Evolutionary conservation across 176 grass and related monocot genomes (phyloP), one percentile per base, ranked within the genome.

Genomic region (Luzula sylvatica): DNA sequence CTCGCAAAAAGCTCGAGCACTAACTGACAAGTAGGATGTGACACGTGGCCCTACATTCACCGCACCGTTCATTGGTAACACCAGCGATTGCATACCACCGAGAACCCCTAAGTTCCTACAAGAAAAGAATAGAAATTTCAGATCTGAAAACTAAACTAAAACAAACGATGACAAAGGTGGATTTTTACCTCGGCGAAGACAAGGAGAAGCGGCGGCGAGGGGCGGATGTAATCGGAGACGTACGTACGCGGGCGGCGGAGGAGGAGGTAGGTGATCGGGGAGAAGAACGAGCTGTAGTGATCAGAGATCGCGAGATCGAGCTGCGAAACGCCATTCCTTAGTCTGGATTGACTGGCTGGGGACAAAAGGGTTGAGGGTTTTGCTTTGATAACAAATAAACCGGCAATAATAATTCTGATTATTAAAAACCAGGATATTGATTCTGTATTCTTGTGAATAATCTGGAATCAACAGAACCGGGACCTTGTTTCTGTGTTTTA

Each of bases 21-120:
- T 66, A 59, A 66, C 75, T 22, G 75, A 78, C 21, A 72, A 56
- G 60, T 78, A 70, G 2, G 75, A 78, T 28, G 75, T 78, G 23
- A 78, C 57, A 38, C 39, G 66, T 29, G 59, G 75, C 13, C 38
- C 72, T 3, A 20, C 39, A 8, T 62, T 65, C 30, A 38, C 32
- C 23, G 9, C 17, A 56, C 67, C 43, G 55, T 72, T 38, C 14
- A 78, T 25, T 13, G 68, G 75, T 12, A 78, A 44, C 12, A 78
- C 66, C 26, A 65, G 32, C n/a, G 23, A 52, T 21, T 76, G 67
- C 14, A 43, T 7, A 24, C 66, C 67, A 23, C 56, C 66, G 5
- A 78, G 22, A 24, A 41, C 66, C 30, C 49, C 58, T 29, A 71
- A 40, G 43, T 59, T 27, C 30, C 74, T 78, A 42, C 27, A 14